Evolutionary conservation across 1,284 basidiomycete genomes (phyloP).

Genomic region (Trichosporon inkin): DNA sequence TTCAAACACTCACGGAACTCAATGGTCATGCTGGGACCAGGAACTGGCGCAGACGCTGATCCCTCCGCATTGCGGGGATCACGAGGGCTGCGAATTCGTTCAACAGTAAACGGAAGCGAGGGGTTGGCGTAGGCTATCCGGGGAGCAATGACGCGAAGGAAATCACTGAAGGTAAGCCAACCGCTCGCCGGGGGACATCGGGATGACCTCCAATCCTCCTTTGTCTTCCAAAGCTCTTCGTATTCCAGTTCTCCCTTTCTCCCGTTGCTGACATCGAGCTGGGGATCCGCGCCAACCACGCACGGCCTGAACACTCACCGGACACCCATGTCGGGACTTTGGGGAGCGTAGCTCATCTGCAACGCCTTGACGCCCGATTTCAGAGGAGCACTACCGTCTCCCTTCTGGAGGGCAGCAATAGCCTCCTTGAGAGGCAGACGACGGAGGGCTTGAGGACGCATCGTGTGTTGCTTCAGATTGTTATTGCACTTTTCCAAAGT

Average conservation of each 20-base stretch:
- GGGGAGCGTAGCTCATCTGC: conserved; percentile 30
- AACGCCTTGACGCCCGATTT: conserved; percentile 27
- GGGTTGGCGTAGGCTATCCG: conserved; percentile 45
- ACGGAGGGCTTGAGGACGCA: conserved; percentile 19
- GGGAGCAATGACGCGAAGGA: conserved; percentile 35
- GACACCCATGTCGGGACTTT: conserved; percentile 34
- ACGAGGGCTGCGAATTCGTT: conserved; percentile 33
- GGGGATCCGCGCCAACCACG: neutral
- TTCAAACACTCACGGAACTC: conserved; percentile 32
- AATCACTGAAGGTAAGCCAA: conserved; percentile 28
- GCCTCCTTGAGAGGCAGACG: conserved; percentile 31
- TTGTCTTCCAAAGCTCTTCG: no score
- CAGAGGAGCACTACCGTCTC: conserved; percentile 26
- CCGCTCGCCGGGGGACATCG: no score
- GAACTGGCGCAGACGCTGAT: neutral
- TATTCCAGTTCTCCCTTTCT: no score
- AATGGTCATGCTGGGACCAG: conserved; percentile 28
- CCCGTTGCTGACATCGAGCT: no score
- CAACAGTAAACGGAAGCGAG: conserved; percentile 29
- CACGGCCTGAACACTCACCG: conserved; percentile 25
- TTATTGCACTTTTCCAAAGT: no score
- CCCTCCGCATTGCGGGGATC: neutral
- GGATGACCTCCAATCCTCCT: no score
- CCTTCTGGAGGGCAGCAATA: conserved; percentile 22
- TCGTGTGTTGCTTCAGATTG: neutral